Base-by-base conservation (phyloP, 768 basidiomycete species). In the Tephrocybe sp. region DNA sequence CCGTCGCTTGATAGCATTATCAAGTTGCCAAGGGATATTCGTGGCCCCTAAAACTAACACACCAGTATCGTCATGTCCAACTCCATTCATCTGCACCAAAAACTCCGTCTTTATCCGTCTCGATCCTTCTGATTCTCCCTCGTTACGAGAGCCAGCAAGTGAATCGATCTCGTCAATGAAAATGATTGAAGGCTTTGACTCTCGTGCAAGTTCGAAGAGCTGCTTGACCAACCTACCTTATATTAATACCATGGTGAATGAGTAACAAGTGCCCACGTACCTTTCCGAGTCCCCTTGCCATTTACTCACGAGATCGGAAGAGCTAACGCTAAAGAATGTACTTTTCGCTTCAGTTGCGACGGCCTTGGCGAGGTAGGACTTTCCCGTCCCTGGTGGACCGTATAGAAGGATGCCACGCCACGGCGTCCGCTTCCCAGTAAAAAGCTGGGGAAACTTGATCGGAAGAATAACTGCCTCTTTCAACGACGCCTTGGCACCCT, bases 221-320 rank as follows among this genome's bases (percentile, higher is more conserved):
- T 98, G 93, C 68, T 92, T 94, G 42, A 99, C 97, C 44, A 98
- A 78, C 64, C 94, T 96, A 2, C 22, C 11, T 39, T 20, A 23
- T 19, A 38, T 39, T 40, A 22, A 51, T 46, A 36, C 26, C 40
- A n/a, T 22, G 12, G 39, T 45, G 14, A 19, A 40, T 34, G 38
- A 13, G 44, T 22, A 13, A 10, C n/a, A 51, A 39, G 20, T 30
- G 36, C 5, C 19, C 1, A 68, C 83, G 65, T 54, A 90, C 94
- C 96, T 76, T 72, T 98, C 96, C 4, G 92, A 95, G 69, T 99
- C 97, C 52, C 97, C 97, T 73, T 98, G 97, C 97, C 97, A 99
- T 68, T 98, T 99, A 68, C 92, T 95, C 49, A 98, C 97, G 49
- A 99, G 76, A 64, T 98, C 97, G 65, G 86, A 87, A 19, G 91